These are phyloP conservation scores for Fistulina hepatica DNA, from an alignment of 1,284 basidiomycete genomes.

Conservation along the genomic window DNA sequence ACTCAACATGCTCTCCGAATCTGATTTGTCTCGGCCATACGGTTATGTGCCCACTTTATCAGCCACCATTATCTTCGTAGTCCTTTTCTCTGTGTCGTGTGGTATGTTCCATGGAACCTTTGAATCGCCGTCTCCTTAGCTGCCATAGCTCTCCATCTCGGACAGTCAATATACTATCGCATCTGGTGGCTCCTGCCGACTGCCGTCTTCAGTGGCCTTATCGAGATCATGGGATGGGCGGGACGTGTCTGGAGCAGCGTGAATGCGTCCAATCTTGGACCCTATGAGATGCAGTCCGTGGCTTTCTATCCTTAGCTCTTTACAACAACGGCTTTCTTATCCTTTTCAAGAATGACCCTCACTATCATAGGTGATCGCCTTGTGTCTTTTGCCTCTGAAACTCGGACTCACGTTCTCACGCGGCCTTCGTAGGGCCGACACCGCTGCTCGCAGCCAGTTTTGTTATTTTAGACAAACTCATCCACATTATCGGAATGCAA, in stretches of 20 bases:
- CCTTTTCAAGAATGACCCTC: slow-evolving; percentile 10
- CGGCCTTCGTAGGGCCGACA: slow-evolving; percentile 28
- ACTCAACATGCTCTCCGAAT: too few relatives aligned
- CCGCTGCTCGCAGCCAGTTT: slow-evolving; percentile 43
- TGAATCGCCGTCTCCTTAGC: neutral
- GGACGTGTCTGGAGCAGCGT: slow-evolving; percentile 27
- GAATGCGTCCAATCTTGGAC: slow-evolving; percentile 12
- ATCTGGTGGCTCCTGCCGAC: slow-evolving; percentile 47
- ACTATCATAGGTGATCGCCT: slow-evolving; percentile 11
- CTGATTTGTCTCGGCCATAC: too few relatives aligned
- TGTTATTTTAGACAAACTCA: slow-evolving; percentile 37
- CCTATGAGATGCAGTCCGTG: slow-evolving; percentile 32
- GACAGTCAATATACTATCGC: slow-evolving; percentile 31
- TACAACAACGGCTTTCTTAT: too few relatives aligned
- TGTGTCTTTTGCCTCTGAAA: neutral
- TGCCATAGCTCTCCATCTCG: slow-evolving; percentile 30
- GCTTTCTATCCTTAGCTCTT: slow-evolving; percentile 6
- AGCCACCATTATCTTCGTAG: slow-evolving; percentile 27
- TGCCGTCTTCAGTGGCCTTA: slow-evolving; percentile 33
- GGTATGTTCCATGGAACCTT: slow-evolving; percentile 14
- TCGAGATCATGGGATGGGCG: slow-evolving; percentile 42
- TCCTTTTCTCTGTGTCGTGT: slow-evolving; percentile 27
- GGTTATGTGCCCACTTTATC: slow-evolving; percentile 29
- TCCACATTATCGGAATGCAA: slow-evolving; percentile 28
- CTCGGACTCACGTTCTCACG: too few relatives aligned